These are phyloP conservation scores for Dioszegia hungarica DNA, from an alignment of 768 basidiomycete genomes.

Conservation along the genomic window DNA sequence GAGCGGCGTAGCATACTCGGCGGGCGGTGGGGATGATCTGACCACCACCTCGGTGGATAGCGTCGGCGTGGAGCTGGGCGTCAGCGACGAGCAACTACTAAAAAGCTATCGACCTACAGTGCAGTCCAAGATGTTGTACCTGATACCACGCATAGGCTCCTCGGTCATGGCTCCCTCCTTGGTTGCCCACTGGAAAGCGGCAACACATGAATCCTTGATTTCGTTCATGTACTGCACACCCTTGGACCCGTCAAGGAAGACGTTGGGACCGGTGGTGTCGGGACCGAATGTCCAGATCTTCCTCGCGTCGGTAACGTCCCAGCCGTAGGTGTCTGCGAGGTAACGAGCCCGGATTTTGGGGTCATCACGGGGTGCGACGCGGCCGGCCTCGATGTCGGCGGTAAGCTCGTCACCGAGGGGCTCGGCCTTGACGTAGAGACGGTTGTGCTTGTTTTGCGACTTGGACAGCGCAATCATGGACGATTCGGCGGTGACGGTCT, in stretches of 20 bases:
- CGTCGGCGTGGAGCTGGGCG: slow-evolving; percentile 85
- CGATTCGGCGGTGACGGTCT: slow-evolving; percentile 95
- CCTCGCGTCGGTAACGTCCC: slow-evolving; percentile 98
- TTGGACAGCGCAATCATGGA: slow-evolving; percentile 94
- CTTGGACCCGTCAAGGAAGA: slow-evolving; percentile 97
- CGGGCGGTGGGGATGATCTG: slow-evolving; percentile 82
- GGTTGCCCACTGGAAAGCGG: slow-evolving; percentile 98
- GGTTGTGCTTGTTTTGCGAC: slow-evolving; percentile 99
- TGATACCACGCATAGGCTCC: slow-evolving; percentile 98
- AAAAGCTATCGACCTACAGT: slow-evolving; percentile 53
- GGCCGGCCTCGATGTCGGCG: slow-evolving; percentile 82
- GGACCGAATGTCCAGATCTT: slow-evolving; percentile 99
- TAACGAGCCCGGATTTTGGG: slow-evolving; percentile 92
- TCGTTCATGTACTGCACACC: slow-evolving; percentile 98
- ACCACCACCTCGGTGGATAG: slow-evolving; percentile 98
- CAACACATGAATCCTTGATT: slow-evolving; percentile 99
- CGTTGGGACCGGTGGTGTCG: slow-evolving; percentile 92
- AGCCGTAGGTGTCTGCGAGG: slow-evolving; percentile 91
- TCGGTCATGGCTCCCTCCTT: slow-evolving; percentile 96
- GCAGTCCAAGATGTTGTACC: slow-evolving; percentile 92
- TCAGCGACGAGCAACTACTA: not conserved
- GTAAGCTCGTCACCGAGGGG: slow-evolving; percentile 93
- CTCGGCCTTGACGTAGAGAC: slow-evolving; percentile 87
- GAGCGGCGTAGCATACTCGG: slow-evolving; percentile 92
- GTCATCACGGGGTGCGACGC: slow-evolving; percentile 86